Conservation (phyloP, 2,329 filamentous ascomycete species). For the Verticillium longisporum region DNA sequence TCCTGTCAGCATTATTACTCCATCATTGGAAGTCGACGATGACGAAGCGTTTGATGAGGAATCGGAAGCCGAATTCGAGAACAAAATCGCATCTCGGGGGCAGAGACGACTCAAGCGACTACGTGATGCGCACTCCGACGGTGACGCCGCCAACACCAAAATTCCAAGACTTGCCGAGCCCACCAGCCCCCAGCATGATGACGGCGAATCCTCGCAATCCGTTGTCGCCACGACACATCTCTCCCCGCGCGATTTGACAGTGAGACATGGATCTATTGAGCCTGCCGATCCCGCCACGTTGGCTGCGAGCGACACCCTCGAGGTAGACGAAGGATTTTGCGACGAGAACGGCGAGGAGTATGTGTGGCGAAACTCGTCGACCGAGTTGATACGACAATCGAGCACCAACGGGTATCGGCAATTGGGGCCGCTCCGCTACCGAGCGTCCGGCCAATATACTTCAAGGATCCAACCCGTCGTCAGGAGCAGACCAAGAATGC, state of each 20-base stretch:
- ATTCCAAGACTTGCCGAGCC: not conserved
- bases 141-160: not conserved
- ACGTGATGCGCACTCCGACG: not conserved
- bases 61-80: not conserved
- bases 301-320: not conserved
- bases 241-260: not conserved
- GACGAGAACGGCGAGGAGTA: conserved; percentile 3
- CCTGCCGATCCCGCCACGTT: not conserved
- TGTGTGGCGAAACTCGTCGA: not conserved
- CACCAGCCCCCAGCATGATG: not conserved
- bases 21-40: not conserved
- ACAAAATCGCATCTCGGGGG: not conserved
- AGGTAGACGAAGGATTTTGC: conserved; percentile 8
- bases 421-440: conserved; percentile 4
- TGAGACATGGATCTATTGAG: not conserved
- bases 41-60: not conserved
- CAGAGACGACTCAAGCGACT: not conserved
- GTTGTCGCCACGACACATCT: not conserved
- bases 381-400: not conserved
- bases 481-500: conserved; percentile 9
- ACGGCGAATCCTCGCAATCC: not conserved
- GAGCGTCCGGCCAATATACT: conserved; percentile 7
- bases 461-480: conserved; percentile 8
- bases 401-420: not conserved
- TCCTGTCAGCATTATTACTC: not conserved